A percentile compares a stretch with the other conserved stretches of the same genome.
phyloP scores from a whole-genome alignment of 2,329 filamentous ascomycete genomes.

The Microdochium trichocladiopsis region DNA sequence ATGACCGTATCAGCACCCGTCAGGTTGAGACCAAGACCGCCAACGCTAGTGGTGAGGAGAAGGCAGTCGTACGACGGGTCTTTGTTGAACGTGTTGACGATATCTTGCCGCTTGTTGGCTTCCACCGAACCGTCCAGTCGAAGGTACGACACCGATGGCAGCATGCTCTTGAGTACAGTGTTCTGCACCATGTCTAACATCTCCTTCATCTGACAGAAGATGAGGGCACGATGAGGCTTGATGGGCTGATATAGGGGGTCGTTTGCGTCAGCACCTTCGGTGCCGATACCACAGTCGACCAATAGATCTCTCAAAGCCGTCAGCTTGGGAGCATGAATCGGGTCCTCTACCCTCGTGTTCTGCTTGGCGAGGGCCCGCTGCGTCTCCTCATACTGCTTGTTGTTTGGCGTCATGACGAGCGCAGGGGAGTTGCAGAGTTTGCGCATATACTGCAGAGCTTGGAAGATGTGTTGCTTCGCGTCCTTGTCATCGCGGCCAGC shows the following conservation, averaged over 20 bases:
- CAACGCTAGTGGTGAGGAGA: slow-evolving; percentile 89
- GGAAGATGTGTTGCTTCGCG: slow-evolving; percentile 97
- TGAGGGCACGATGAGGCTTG: slow-evolving; percentile 88
- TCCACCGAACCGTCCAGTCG: slow-evolving; percentile 93
- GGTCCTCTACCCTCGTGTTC: slow-evolving; percentile 76
- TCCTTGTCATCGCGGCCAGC: slow-evolving; percentile 83
- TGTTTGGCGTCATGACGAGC: slow-evolving; percentile 89
- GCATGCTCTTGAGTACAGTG: slow-evolving; percentile 80
- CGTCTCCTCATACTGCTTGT: slow-evolving; percentile 83
- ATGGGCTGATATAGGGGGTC: slow-evolving; percentile 70
- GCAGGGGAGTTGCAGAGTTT: slow-evolving; percentile 98
- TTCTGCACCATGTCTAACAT: slow-evolving; percentile 99
- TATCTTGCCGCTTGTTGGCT: slow-evolving; percentile 88
- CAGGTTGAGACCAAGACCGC: slow-evolving; percentile 87
- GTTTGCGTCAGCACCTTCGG: slow-evolving; percentile 54
- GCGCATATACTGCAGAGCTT: slow-evolving; percentile 97
- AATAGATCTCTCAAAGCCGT: slow-evolving; percentile 83
- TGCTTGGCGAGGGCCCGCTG: slow-evolving; percentile 73
- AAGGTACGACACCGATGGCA: slow-evolving; percentile 89
- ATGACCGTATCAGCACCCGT: slow-evolving; percentile 98
- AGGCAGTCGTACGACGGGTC: slow-evolving; percentile 95
- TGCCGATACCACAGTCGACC: slow-evolving; percentile 97
- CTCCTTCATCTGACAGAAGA: slow-evolving; percentile 99
- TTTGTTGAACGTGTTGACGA: slow-evolving; percentile 98
- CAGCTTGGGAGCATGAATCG: slow-evolving; percentile 85